These are phyloP conservation scores for Sisymbrium irio DNA, from an alignment of 345 rosid genomes.

Conservation along the genomic window DNA sequence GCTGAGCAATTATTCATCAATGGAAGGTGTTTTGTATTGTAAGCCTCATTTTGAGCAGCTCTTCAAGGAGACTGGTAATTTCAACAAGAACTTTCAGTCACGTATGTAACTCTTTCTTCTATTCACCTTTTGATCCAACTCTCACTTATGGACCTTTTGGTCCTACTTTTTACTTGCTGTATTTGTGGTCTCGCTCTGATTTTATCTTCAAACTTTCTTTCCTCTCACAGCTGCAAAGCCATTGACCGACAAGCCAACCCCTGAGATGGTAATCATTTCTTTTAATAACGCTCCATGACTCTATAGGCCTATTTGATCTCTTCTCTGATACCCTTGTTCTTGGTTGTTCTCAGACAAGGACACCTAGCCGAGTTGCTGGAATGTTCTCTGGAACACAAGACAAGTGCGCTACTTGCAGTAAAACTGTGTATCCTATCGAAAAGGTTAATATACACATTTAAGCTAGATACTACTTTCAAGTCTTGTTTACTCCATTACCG, in stretches of 20 bases:
- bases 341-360: conserved; percentile 65
- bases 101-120: conserved; percentile 46
- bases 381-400: conserved; percentile 98
- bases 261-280: conserved; percentile 62
- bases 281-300: conserved; percentile 8
- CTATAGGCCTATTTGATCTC: background rate
- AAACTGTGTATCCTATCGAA: conserved; percentile 97
- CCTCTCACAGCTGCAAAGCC: conserved; percentile 79
- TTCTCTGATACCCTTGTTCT: background rate
- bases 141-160: background rate
- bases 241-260: conserved; percentile 79
- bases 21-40: conserved; percentile 97
- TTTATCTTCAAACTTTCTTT: conserved; percentile 34
- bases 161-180: background rate
- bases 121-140: conserved; percentile 1
- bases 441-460: conserved; percentile 51
- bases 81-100: conserved; percentile 90
- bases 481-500: background rate
- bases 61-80: conserved; percentile 90
- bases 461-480: background rate
- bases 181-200: conserved; percentile 4
- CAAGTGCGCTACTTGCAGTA: conserved; percentile 91
- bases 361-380: conserved; percentile 92
- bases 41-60: conserved; percentile 98
- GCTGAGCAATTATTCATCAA: conserved; percentile 92